Conservation (phyloP, 306 rosid species). For the Sindora glabra region DNA sequence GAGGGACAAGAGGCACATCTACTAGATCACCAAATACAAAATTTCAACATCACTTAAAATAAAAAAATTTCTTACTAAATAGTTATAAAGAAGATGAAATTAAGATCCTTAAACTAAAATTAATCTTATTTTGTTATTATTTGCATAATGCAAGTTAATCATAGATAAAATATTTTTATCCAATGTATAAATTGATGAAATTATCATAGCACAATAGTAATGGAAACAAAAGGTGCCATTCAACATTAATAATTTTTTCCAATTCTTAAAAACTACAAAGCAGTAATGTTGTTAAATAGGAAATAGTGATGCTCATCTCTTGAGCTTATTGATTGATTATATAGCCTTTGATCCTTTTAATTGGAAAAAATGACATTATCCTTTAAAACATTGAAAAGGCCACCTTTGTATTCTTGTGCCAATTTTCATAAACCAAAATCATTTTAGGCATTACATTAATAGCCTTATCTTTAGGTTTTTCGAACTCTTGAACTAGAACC, state of each 20-base stretch:
- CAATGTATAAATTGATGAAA: too few species aligned
- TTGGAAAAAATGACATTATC: constrained; percentile 62
- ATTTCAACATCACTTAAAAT: neutral
- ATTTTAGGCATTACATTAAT: constrained; percentile 77
- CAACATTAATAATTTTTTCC: neutral
- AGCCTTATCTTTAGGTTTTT: constrained; percentile 43
- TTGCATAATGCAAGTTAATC: too few species aligned
- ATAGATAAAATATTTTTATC: too few species aligned
- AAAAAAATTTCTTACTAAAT: too few species aligned
- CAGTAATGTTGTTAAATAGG: too few species aligned
- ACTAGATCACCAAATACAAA: constrained; percentile 12
- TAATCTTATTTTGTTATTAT: too few species aligned
- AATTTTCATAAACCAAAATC: constrained; percentile 74
- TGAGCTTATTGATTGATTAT: constrained; percentile 54
- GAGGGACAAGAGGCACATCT: constrained; percentile 57
- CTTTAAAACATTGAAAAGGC: constrained; percentile 73
- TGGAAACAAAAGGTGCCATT: neutral
- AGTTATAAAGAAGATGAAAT: too few species aligned
- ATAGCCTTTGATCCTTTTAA: constrained; percentile 83
- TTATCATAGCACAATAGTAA: too few species aligned
- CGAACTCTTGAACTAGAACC: constrained; percentile 74
- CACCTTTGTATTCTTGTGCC: constrained; percentile 95
- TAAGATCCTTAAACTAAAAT: too few species aligned
- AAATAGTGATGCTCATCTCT: constrained; percentile 24
- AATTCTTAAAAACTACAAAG: too few species aligned